Base-by-base conservation (phyloP, 2,329 filamentous ascomycete genomes). In the Cladophialophora immunda region DNA sequence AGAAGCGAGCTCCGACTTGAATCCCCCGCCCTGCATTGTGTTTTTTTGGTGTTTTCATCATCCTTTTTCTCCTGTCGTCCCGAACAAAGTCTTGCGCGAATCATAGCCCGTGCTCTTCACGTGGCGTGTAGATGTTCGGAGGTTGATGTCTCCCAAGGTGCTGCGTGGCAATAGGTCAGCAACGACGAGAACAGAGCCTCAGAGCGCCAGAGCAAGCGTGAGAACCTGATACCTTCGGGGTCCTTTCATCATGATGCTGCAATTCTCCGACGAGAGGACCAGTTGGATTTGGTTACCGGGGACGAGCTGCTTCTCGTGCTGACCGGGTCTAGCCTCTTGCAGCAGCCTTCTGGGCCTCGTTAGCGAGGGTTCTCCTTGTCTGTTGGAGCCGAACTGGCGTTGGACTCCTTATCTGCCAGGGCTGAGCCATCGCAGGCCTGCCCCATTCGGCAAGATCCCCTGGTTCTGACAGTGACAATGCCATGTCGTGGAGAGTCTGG, bases 401-500 rank as follows among this genome's bases (percentile, higher is more conserved):
- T 59, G 57, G 57, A 50, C 15, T 45, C n/a, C 15, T 47, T 29
- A 50, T 22, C 57, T 47, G 7, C 45, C 22, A 25, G 45, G 45
- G 19, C 7, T 27, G 45, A 15, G 13, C 17, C 17, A 50, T 50
- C 19, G 4, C 45, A 50, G 45, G 45, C 11, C 45, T 50, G 17
- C 19, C 15, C 45, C 45, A 50, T 27, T 50, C 22, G 22, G 45
- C 45, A 50, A 50, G 22, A 50, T 50, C 13, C 32, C 45, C 13
- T 50, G 45, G 13, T 50, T 27, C 45, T 50, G 4, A 50, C 45
- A 3, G 45, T 17, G 11, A 6, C 25, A 59, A 34, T 15, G 17
- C 55, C 34, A 41, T 41, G 22, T 29, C 17, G 11, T n/a, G 57
- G 19, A 29, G 38, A 59, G 41, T 17, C 41, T 59, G 38, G 57